Base-by-base conservation (phyloP, 345 rosid genomes). In the Euphorbia pulcherrima region DNA sequence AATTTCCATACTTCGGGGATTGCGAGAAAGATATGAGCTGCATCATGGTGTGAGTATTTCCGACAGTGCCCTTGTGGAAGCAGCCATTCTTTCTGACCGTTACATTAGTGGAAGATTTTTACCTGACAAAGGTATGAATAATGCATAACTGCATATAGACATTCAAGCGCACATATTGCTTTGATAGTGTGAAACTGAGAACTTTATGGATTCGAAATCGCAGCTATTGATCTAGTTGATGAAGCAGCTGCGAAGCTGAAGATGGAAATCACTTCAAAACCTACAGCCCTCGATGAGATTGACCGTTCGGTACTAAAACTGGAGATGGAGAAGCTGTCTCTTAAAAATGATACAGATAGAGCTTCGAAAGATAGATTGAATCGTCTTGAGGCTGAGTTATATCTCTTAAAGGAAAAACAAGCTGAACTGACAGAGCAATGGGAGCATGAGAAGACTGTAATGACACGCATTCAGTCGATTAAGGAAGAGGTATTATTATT, bases 1-100 rank as follows among this genome's bases (percentile, higher is more conserved):
- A 2, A 47, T 95, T 24, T 92, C 98, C n/a, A 92, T 95, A 24
- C 88, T 95, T 24, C 88, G 98, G 54, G 99, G 99, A 35, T 72
- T 95, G 83, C 87, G 99, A 67, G 99, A 95, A 85, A 83, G 99
- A 72, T 95, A 95, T 75, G 99, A 95, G 74, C 84, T 95, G 73
- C 99, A 95, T 81, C 99, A 95, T 8, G 99, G 99, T 70, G 98
- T 95, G 65, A 89, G 98, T 64, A 92, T 95, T 78, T 90, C 99
- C 44, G 99, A 95, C 70, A 75, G 97, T 72, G 99, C 99, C 65
- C 92, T 92, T 57, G 99, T 95, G 59, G 99, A 88, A 79, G 98
- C 97, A 75, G 97, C 99, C 35, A 81, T 95, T 67, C 86, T 95
- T 52, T 92, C 98, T 54, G 99, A 95, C 74, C 97, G 96, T 60